Evolutionary conservation across 2,329 filamentous ascomycete species (phyloP).

Genomic region (Fusarium staphyleae): DNA sequence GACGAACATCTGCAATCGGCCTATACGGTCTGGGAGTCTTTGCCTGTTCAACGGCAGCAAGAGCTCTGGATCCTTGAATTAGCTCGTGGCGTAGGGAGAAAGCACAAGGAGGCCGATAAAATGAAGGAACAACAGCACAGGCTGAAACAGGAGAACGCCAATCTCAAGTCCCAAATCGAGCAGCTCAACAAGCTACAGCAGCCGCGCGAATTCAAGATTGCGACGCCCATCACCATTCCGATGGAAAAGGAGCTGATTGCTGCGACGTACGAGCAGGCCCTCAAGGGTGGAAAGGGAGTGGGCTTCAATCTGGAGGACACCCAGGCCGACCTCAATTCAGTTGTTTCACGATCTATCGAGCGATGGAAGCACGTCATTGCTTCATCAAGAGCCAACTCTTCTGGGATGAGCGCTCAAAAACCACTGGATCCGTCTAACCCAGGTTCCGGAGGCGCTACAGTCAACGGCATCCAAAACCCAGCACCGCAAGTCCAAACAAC

Average conservation of each 20-base stretch:
- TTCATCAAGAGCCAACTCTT: slow-evolving; percentile 53
- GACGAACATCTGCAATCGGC: slow-evolving; percentile 78
- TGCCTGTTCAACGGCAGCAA: slow-evolving; percentile 62
- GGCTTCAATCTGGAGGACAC: slow-evolving; percentile 60
- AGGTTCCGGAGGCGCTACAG: slow-evolving; percentile 29
- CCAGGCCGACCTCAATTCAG: slow-evolving; percentile 58
- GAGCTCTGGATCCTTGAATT: slow-evolving; percentile 69
- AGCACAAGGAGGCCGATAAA: slow-evolving; percentile 61
- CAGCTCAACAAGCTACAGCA: slow-evolving; percentile 66
- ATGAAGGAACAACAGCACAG: slow-evolving; percentile 59
- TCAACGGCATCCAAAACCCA: slow-evolving; percentile 30
- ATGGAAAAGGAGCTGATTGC: slow-evolving; percentile 58
- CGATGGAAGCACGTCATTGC: slow-evolving; percentile 68
- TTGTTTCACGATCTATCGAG: slow-evolving; percentile 63
- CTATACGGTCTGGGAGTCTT: slow-evolving; percentile 76
- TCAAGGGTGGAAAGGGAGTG: slow-evolving; percentile 50
- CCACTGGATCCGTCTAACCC: slow-evolving; percentile 51
- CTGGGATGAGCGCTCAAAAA: slow-evolving; percentile 59
- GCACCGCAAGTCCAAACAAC: slow-evolving; percentile 33
- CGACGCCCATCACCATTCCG: slow-evolving; percentile 59
- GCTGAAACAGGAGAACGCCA: slow-evolving; percentile 63
- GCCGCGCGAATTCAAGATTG: slow-evolving; percentile 64
- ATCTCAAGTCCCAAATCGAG: slow-evolving; percentile 65
- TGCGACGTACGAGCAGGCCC: slow-evolving; percentile 55
- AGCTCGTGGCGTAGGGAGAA: slow-evolving; percentile 64